These are phyloP conservation scores for Cutaneotrichosporon dermatis DNA, from an alignment of 1,284 basidiomycete species.

Conservation along the genomic window DNA sequence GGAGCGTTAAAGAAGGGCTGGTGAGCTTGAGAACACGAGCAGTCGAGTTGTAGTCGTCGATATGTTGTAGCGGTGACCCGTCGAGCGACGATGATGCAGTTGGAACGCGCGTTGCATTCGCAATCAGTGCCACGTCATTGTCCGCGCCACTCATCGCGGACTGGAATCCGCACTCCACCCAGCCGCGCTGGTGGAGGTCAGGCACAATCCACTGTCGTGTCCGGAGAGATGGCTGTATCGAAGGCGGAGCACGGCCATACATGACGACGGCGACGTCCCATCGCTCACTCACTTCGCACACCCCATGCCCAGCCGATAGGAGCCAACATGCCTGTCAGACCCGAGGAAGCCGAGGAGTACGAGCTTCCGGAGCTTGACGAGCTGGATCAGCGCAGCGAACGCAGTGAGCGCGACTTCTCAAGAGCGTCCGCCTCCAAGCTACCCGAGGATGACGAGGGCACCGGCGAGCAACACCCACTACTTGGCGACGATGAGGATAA, in stretches of 20 bases:
- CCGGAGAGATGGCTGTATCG: too few relatives aligned
- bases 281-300: too few relatives aligned
- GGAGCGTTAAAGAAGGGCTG: too few relatives aligned
- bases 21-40: background rate
- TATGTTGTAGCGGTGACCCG: too few relatives aligned
- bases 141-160: too few relatives aligned
- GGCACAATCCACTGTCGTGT: background rate
- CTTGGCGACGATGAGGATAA: slow-evolving; percentile 6
- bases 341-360: slow-evolving; percentile 39
- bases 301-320: background rate
- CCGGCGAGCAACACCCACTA: slow-evolving; percentile 10
- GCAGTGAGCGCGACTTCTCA: background rate
- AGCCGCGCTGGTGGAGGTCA: background rate
- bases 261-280: too few relatives aligned
- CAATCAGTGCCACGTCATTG: background rate
- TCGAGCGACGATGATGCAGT: slow-evolving; percentile 4
- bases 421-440: slow-evolving; percentile 1
- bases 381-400: background rate
- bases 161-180: too few relatives aligned
- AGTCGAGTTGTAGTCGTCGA: background rate
- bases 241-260: too few relatives aligned
- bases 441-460: slow-evolving; percentile 8
- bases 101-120: slow-evolving; percentile 3
- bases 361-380: slow-evolving; percentile 32
- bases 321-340: slow-evolving; percentile 16